phyloP scores from a whole-genome alignment of 148 eudicot genomes.

The Fagopyrum tataricum region DNA sequence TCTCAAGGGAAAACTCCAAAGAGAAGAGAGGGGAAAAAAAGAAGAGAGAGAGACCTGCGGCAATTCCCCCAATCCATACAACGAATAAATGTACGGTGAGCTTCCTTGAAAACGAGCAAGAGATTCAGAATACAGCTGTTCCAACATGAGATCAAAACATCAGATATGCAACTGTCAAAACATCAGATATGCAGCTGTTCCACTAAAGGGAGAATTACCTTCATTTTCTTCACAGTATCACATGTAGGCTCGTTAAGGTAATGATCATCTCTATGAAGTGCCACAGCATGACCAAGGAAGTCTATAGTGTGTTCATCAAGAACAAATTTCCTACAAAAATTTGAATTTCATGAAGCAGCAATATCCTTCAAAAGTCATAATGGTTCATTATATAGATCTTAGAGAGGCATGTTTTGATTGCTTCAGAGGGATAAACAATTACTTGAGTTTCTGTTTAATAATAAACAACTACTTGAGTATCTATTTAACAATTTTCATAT shows the following conservation, averaged over 20 bases:
- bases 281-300: slow-evolving; percentile 90
- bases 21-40: not conserved
- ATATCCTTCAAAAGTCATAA: not conserved
- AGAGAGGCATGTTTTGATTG: not conserved
- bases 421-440: not conserved
- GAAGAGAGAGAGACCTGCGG: slow-evolving; percentile 61
- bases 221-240: slow-evolving; percentile 95
- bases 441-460: not conserved
- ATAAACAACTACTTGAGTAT: not conserved
- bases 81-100: slow-evolving; percentile 84
- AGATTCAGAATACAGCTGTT: slow-evolving; percentile 89
- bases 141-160: slow-evolving; percentile 9
- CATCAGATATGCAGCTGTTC: too few species aligned
- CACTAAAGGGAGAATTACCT: slow-evolving; percentile 33
- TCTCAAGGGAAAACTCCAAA: not conserved
- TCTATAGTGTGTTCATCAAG: slow-evolving; percentile 91
- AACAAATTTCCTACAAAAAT: slow-evolving; percentile 66
- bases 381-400: not conserved
- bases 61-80: slow-evolving; percentile 94
- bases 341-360: slow-evolving; percentile 1
- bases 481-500: not conserved
- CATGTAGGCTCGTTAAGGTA: slow-evolving; percentile 81
- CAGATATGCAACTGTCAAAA: not conserved
- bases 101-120: slow-evolving; percentile 98
- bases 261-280: slow-evolving; percentile 87